These are phyloP conservation scores for Cladobotryum mycophilum DNA, from an alignment of 2,329 filamentous ascomycete genomes.

Conservation along the genomic window DNA sequence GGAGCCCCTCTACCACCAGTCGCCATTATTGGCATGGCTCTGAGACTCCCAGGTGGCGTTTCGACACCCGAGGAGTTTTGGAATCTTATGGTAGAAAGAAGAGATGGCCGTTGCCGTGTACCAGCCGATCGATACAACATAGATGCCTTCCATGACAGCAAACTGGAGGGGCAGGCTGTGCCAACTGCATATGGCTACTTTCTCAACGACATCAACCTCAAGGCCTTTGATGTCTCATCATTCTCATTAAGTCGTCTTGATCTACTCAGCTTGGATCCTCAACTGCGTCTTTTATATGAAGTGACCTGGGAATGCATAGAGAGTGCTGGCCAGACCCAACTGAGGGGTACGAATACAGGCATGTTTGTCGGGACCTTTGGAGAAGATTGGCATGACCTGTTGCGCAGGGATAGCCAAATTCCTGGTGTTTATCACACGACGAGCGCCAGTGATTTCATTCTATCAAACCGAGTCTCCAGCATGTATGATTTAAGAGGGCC, in stretches of 20 bases:
- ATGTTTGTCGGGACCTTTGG: conserved; percentile 25
- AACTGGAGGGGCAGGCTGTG: conserved; percentile 8
- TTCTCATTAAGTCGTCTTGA: conserved; percentile 24
- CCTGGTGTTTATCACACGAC: conserved; percentile 17
- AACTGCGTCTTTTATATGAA: conserved; percentile 22
- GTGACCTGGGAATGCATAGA: conserved; percentile 24
- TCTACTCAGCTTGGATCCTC: conserved; percentile 24
- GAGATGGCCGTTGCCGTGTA: conserved; percentile 18
- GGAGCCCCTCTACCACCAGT: conserved; percentile 17
- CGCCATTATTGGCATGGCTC: conserved; percentile 27
- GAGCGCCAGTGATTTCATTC: conserved; percentile 19
- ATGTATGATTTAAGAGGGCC: conserved; percentile 28
- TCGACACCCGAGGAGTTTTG: conserved; percentile 21
- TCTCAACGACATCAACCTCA: conserved; percentile 19
- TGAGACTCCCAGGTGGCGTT: conserved; percentile 26
- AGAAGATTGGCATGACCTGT: conserved; percentile 21
- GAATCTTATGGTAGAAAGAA: conserved; percentile 25
- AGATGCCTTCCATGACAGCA: conserved; percentile 17
- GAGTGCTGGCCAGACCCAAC: conserved; percentile 19
- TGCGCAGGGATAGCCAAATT: conserved; percentile 15
- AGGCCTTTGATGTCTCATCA: conserved; percentile 24
- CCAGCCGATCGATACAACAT: conserved; percentile 23
- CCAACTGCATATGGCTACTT: conserved; percentile 21
- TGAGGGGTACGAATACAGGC: conserved; percentile 22
- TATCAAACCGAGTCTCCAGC: conserved; percentile 28